These are phyloP conservation scores for Metschnikowia lachancei DNA, from an alignment of 805 yeast genomes.

Conservation along the genomic window DNA sequence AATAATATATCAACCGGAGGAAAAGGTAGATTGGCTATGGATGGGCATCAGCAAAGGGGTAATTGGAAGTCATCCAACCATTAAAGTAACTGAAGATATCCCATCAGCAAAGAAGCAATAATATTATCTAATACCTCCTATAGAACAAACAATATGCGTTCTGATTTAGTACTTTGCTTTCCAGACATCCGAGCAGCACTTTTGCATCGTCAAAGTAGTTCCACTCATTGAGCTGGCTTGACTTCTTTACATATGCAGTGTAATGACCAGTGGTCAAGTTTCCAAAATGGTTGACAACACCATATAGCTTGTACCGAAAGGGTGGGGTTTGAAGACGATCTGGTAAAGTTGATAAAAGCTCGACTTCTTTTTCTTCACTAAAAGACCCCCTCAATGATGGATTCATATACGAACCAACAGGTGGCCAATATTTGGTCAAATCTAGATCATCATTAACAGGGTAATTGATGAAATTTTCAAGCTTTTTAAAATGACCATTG, in stretches of 20 bases:
- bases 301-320: slow-evolving; percentile 71
- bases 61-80: slow-evolving; percentile 54
- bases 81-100: slow-evolving; percentile 31
- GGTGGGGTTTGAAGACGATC: slow-evolving; percentile 75
- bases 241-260: slow-evolving; percentile 73
- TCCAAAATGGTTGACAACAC: slow-evolving; percentile 83
- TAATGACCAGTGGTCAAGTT: slow-evolving; percentile 85
- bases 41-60: slow-evolving; percentile 58
- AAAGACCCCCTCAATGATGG: slow-evolving; percentile 20
- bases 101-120: neutral
- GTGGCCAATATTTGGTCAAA: slow-evolving; percentile 72
- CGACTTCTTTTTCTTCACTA: slow-evolving; percentile 42
- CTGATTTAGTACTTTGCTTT: slow-evolving; percentile 56
- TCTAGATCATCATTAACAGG: slow-evolving; percentile 59
- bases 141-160: slow-evolving; percentile 86
- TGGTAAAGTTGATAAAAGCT: slow-evolving; percentile 51
- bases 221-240: slow-evolving; percentile 47
- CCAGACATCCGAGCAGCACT: slow-evolving; percentile 51
- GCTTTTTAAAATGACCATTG: slow-evolving; percentile 51
- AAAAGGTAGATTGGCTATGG: slow-evolving; percentile 65
- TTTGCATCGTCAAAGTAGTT: slow-evolving; percentile 78
- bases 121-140: slow-evolving; percentile 28
- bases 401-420: slow-evolving; percentile 29
- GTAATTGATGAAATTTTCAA: slow-evolving; percentile 63
- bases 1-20: slow-evolving; percentile 45